These are phyloP conservation scores for Aspergillus sp. DNA, from an alignment of 2,329 filamentous ascomycete species.

Conservation along the genomic window DNA sequence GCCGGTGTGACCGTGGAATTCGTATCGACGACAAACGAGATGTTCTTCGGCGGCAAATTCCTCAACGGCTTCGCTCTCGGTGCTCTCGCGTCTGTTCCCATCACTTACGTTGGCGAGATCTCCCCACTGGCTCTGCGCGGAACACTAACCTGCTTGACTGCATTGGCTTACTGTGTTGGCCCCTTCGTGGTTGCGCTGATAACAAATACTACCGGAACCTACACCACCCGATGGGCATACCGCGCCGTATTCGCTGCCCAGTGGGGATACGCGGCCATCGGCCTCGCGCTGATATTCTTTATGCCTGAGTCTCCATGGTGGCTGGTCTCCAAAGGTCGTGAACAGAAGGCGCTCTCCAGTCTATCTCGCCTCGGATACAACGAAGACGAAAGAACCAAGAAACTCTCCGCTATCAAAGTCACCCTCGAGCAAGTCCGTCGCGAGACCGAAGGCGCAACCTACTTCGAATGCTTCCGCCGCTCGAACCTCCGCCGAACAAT, in stretches of 20 bases:
- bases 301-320: slow-evolving; percentile 16
- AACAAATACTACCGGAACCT: slow-evolving; percentile 5
- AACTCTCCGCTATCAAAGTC: slow-evolving; percentile 2
- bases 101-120: slow-evolving; percentile 10
- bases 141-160: slow-evolving; percentile 4
- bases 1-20: slow-evolving; percentile 3
- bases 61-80: slow-evolving; percentile 8
- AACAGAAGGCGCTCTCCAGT: slow-evolving; percentile 4
- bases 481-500: slow-evolving; percentile 11
- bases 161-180: slow-evolving; percentile 6
- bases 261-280: slow-evolving; percentile 2
- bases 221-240: slow-evolving; percentile 7
- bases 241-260: slow-evolving; percentile 4
- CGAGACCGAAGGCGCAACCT: slow-evolving; percentile 6
- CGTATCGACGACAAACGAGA: slow-evolving; percentile 2
- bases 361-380: slow-evolving; percentile 7
- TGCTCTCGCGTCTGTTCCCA: slow-evolving; percentile 1
- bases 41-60: slow-evolving; percentile 13
- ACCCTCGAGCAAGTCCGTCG: slow-evolving; percentile 9
- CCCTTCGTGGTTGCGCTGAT: slow-evolving; percentile 5
- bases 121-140: slow-evolving; percentile 4
- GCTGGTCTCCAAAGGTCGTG: slow-evolving; percentile 7
- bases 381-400: neutral
- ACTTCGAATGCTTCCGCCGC: slow-evolving; percentile 9
- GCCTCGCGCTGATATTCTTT: slow-evolving; percentile 4